These are phyloP conservation scores for Fraxinus ornus DNA, from an alignment of 305 asterid genomes.

Conservation along the genomic window DNA sequence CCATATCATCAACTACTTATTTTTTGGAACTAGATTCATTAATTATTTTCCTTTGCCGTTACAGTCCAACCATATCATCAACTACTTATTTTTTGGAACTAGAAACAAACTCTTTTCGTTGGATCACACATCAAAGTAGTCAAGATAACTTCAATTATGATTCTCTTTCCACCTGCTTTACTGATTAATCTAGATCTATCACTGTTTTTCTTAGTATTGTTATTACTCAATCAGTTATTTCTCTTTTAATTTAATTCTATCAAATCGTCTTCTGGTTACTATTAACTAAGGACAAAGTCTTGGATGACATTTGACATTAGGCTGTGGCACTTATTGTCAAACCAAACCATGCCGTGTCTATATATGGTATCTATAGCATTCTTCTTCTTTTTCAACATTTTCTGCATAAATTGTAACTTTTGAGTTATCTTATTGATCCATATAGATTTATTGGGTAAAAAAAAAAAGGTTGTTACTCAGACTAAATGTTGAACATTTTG, in stretches of 20 bases:
- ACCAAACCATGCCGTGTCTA: not conserved
- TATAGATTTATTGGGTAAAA: not conserved
- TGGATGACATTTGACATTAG: not conserved
- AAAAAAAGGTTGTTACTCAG: not conserved
- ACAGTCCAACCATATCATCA: not conserved
- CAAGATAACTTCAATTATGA: not conserved
- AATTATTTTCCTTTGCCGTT: not conserved
- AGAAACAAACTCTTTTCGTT: not conserved
- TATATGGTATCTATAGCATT: not conserved
- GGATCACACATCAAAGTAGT: not conserved
- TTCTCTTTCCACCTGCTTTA: not conserved
- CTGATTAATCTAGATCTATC: not conserved
- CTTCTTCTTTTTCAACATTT: not conserved
- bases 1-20: not conserved
- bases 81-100: not conserved
- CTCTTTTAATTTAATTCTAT: not conserved
- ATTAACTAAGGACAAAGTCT: not conserved
- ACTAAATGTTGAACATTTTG: not conserved
- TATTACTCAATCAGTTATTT: not conserved
- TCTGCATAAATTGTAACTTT: not conserved
- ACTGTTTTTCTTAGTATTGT: not conserved
- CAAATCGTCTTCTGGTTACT: not conserved
- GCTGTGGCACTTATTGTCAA: not conserved
- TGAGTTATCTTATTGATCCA: not conserved
- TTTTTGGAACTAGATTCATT: not conserved